A percentile compares a stretch with the other conserved stretches of the same genome.
These are phyloP conservation scores for rapeseed (Brassica napus) DNA, from an alignment of 345 rosid genomes.

Conservation along the genomic window Da-Ae NC_063434.1:15563501-15564000, in stretches of 20 bases:
- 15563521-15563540: background rate
- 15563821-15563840: background rate
- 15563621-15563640: conserved; percentile 34
- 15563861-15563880: conserved; percentile 28
- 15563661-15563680: conserved; percentile 8
- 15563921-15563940: conserved; percentile 20
- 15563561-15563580: conserved; percentile 25
- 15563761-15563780: conserved; percentile 9
- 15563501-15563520: conserved; percentile 58
- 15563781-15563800: conserved; percentile 20
- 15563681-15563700: conserved; percentile 6
- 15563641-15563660: conserved; percentile 36
- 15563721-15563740: background rate
- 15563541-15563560: conserved; percentile 15
- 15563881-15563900: conserved; percentile 6
- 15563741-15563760: conserved; percentile 5
- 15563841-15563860: conserved; percentile 22
- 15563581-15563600: conserved; percentile 16
- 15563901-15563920: conserved; percentile 8
- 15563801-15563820: background rate
- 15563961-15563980: conserved; percentile 6
- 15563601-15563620: conserved; percentile 21
- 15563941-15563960: background rate
- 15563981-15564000: conserved; percentile 19
- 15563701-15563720: conserved; percentile 1